Base-by-base conservation (phyloP, 2,329 filamentous ascomycete genomes). In the Chalara sp. region DNA sequence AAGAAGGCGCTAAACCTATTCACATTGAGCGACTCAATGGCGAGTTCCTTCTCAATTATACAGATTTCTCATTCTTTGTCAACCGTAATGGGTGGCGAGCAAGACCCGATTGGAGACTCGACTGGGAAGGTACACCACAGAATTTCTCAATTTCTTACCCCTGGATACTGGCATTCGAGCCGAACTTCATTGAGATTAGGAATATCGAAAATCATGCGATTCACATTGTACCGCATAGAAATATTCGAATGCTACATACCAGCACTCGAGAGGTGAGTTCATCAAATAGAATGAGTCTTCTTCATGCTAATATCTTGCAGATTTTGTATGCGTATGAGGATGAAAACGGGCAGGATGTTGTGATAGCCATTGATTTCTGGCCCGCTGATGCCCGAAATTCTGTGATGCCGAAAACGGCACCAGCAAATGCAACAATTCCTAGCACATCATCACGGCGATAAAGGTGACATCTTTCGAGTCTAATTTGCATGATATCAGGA, bases 1-100 rank as follows among this genome's bases (percentile, higher is more conserved):
- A 93, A 67, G 92, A 97, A 70, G 89, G 89, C 62, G 89, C 93
- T 63, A 90, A 88, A 67, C 92, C 93, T 3, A 95, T 99, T 57
- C 92, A 97, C 64, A 97, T 99, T 59, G 95, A 99, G 70, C 87
- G 93, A 44, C 84, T 97, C 66, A 95, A 95, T 60, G 91, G 92
- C 67, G 93, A 99, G 66, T 99, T 99, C 76, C 70, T 99, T 60
- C 83, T 99, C 57, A 97, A 96, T 70, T 99, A 99, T 72, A 93
- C 89, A 5, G 93, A 99, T 68, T 99, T 96, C 70, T 96, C 89
- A 10, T 99, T 99, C 80, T 99, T 97, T 64, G 93, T 99, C 66
- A 97, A 99, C 70, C 83, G 93, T 63, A 97, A 99, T 68, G 93
- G 93, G 37, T 99, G 93, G 93, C 84, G 93, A 56, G 92, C 92